Conservation (phyloP, 352 stramenopile genomes). For the Pythium dissotocum region DNA sequence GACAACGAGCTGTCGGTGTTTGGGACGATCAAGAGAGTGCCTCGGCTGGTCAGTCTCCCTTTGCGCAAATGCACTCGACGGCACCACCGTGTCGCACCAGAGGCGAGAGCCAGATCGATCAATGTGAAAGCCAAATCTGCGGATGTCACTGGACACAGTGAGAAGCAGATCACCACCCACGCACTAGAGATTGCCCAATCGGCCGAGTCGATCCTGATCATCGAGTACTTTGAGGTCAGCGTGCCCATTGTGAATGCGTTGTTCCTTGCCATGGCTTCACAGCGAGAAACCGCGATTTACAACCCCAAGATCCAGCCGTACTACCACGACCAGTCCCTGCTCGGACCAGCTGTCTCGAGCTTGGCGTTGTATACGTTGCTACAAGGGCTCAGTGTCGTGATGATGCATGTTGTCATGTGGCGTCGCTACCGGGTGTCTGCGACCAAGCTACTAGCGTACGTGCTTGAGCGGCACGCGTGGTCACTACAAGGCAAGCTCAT, state of each 20-base stretch:
- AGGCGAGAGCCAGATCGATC: neutral
- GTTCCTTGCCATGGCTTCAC: slow-evolving; percentile 7
- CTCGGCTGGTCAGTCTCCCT: too few species aligned
- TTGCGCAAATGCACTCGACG: too few species aligned
- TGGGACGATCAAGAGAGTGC: neutral
- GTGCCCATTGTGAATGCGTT: slow-evolving; percentile 6
- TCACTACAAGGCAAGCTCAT: slow-evolving; percentile 16
- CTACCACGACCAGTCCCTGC: neutral
- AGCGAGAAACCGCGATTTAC: slow-evolving; percentile 2
- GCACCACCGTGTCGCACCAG: too few species aligned
- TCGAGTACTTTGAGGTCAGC: slow-evolving; percentile 22
- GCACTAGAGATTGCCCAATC: slow-evolving; percentile 9
- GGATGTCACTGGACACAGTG: neutral
- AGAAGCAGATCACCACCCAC: slow-evolving; percentile 1
- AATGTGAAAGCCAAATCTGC: neutral
- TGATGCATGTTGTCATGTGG: slow-evolving; percentile 20
- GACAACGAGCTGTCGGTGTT: neutral
- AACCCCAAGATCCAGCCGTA: slow-evolving; percentile 15
- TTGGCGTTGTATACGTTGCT: slow-evolving; percentile 7
- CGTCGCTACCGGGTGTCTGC: slow-evolving; percentile 15
- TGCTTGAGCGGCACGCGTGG: slow-evolving; percentile 13
- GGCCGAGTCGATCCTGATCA: slow-evolving; percentile 16
- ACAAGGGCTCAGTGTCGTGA: slow-evolving; percentile 6
- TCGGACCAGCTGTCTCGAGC: neutral
- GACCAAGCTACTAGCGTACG: slow-evolving; percentile 1